Conservation (phyloP, 306 rosid species). For the Vigna angularis region DNA sequence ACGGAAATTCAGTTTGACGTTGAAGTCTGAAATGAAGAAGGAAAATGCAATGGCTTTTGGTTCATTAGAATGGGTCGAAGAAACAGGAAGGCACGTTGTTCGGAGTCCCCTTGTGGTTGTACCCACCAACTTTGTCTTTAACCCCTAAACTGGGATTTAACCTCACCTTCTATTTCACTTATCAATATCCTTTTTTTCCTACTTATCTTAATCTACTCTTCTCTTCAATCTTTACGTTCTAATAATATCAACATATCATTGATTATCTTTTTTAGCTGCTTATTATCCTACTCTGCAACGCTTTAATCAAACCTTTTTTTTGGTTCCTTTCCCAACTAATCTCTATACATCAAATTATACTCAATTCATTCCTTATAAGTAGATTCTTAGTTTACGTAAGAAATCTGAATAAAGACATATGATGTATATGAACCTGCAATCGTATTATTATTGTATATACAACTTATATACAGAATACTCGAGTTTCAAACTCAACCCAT, state of each 20-base stretch:
- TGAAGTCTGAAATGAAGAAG: background rate
- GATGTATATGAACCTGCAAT: background rate
- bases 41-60: background rate
- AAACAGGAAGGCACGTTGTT: slow-evolving; percentile 1
- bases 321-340: too few relatives aligned
- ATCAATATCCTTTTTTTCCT: background rate
- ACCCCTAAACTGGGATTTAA: background rate
- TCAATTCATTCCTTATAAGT: too few relatives aligned
- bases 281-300: background rate
- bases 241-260: background rate
- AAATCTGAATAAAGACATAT: background rate
- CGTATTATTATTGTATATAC: background rate
- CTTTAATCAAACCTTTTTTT: background rate
- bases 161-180: background rate
- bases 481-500: background rate
- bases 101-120: background rate
- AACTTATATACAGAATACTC: background rate
- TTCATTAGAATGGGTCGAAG: slow-evolving; percentile 6
- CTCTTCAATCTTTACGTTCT: background rate
- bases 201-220: background rate
- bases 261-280: background rate
- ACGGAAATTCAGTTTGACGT: background rate
- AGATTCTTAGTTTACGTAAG: background rate
- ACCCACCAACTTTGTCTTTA: background rate
- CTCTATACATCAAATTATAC: too few relatives aligned